Base-by-base conservation (phyloP, 441 rosid genomes). In the Erysimum pusillum region DNA sequence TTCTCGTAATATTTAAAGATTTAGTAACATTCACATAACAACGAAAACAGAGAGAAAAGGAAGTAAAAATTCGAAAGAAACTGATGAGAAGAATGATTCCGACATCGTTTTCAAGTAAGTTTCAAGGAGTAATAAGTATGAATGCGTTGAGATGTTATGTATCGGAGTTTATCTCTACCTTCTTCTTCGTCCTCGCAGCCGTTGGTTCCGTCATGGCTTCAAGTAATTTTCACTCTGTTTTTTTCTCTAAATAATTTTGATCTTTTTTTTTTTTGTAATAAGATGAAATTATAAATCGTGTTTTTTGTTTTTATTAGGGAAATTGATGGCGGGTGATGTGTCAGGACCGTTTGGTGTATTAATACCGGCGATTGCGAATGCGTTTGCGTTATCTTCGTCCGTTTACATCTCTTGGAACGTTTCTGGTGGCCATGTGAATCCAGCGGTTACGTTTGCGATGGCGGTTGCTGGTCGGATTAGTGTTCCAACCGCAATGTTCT, bases 161-260 rank as follows among this genome's bases (percentile, higher is more conserved):
- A 1, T 95, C 97, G 0, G 97, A 93, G 89, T 96, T 93, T 74
- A 88, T 93, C 79, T 91, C 98, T 22, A 91, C 98, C 22, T 96
- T 96, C 93, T 90, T 89, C 67, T 96, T 79, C 34, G 98, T 93
- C 9, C 81, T 90, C 32, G 88, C 90, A 0, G 97, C 87, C 18
- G 87, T 96, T 5, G 99, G 99, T 67, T 93, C 99, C n/a, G 66
- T 92, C 82, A 90, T 93, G 96, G 79, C 97, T 75, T 85, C 99
- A 49, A 77, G 97, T 90, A 62, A 69, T 25, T 78, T 65, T 8
- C 62, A 32, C 2, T 39, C 62, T 36, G 20, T 22, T 57, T 18
- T 22, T 57, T 18, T n/a, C n/a, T 58, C 18, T 31, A 0, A 10
- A 11, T 9, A 20, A 3, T 17, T 60, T 42, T 15, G 7, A 17